Conservation (phyloP, 805 yeast genomes). For the Wickerhamiella kurtzmanii region DNA sequence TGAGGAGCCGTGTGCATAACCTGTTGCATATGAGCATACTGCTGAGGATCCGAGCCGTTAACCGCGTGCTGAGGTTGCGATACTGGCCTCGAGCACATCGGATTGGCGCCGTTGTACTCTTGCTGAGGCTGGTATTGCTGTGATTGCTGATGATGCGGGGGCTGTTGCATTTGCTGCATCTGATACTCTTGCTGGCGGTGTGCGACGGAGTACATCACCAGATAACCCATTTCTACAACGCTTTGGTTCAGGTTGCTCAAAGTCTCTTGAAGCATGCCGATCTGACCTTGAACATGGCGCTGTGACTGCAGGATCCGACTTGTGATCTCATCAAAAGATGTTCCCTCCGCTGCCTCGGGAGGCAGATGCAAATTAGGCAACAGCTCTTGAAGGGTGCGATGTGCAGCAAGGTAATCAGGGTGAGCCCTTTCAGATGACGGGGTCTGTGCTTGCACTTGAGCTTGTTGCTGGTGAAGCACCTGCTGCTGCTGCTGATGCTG, state of each 20-base stretch:
- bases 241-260: constrained; percentile 10
- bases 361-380: not conserved
- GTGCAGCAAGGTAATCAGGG: constrained; percentile 1
- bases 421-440: too few species aligned
- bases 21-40: not conserved
- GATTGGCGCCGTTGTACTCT: too few species aligned
- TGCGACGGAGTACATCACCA: not conserved
- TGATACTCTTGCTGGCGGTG: not conserved
- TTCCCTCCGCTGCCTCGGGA: not conserved
- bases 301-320: constrained; percentile 12
- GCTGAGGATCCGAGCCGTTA: not conserved
- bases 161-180: constrained; percentile 10
- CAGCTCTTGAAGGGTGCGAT: not conserved
- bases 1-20: not conserved
- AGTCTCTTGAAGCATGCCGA: constrained; percentile 8
- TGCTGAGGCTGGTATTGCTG: not conserved
- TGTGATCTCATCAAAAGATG: constrained; percentile 8
- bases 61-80: not conserved
- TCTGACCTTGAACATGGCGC: constrained; percentile 11
- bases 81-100: not conserved
- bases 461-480: too few species aligned
- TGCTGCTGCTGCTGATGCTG: not conserved
- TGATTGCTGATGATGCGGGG: not conserved
- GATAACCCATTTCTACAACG: constrained; percentile 12
- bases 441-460: too few species aligned